phyloP scores from a whole-genome alignment of 2,329 filamentous ascomycete species.

The Monilinia fructicola region DNA sequence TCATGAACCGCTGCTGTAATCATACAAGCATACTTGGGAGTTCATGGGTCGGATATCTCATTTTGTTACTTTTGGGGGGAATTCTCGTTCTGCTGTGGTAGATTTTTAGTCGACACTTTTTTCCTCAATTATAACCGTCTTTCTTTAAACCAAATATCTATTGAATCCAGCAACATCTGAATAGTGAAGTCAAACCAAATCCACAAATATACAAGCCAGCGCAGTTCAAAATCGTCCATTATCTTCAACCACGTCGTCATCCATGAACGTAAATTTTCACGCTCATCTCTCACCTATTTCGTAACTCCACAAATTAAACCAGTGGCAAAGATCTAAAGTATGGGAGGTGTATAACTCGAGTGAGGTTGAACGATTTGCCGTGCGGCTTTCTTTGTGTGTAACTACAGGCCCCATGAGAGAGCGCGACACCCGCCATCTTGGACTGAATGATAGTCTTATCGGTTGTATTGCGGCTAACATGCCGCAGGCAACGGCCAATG shows the following conservation, averaged over 20 bases:
- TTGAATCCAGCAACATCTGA: constrained; percentile 4
- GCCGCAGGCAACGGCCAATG: constrained; percentile 4
- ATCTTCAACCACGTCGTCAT: neutral
- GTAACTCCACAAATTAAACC: neutral
- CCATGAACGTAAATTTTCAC: neutral
- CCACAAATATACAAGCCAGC: neutral
- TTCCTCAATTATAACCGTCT: constrained; percentile 12
- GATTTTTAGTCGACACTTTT: constrained; percentile 23
- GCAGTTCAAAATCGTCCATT: neutral
- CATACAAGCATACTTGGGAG: constrained; percentile 25
- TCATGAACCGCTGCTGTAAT: constrained; percentile 22
- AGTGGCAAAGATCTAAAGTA: neutral
- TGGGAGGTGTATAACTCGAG: neutral
- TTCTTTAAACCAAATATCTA: neutral
- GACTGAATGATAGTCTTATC: constrained; percentile 2
- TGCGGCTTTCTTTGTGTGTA: constrained; percentile 21
- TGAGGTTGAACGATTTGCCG: constrained; percentile 20
- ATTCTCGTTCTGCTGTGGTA: constrained; percentile 23
- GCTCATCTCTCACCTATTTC: neutral
- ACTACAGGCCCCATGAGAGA: constrained; percentile 9
- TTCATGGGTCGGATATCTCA: constrained; percentile 21
- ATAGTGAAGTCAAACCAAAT: constrained; percentile 1
- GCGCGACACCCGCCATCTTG: constrained; percentile 15
- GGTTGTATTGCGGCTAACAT: constrained; percentile 19
- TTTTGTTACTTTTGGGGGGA: constrained; percentile 18